Conservation (phyloP, 768 basidiomycete species). For the Boletus rufocinnamomeus region DNA sequence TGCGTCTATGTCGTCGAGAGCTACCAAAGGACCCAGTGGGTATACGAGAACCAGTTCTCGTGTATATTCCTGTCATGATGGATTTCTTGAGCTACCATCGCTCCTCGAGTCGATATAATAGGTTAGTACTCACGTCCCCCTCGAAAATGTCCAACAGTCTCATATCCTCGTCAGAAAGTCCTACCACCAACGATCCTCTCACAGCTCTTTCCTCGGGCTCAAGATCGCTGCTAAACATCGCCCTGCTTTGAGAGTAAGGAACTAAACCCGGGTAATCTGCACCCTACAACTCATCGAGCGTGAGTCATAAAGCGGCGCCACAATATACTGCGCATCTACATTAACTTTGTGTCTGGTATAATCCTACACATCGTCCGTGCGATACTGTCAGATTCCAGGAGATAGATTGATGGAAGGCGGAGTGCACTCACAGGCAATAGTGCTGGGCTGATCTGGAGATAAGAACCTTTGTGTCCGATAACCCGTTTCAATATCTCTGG, state of each 20-base stretch:
- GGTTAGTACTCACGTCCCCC: conserved; percentile 55
- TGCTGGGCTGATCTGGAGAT: conserved; percentile 72
- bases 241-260: conserved; percentile 51
- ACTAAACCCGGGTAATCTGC: conserved; percentile 87
- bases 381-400: neutral
- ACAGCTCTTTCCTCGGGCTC: conserved; percentile 65
- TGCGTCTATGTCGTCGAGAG: conserved; percentile 28
- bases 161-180: conserved; percentile 67
- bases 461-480: conserved; percentile 63
- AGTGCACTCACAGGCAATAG: conserved; percentile 59
- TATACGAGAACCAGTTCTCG: conserved; percentile 55
- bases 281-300: conserved; percentile 36
- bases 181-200: conserved; percentile 75
- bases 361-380: conserved; percentile 44
- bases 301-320: conserved; percentile 1
- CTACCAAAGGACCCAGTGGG: conserved; percentile 49
- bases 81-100: neutral
- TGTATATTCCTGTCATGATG: conserved; percentile 63
- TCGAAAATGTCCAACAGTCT: conserved; percentile 78
- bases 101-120: neutral
- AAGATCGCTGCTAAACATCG: conserved; percentile 53
- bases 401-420: neutral
- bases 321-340: conserved; percentile 35
- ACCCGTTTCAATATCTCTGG: conserved; percentile 80
- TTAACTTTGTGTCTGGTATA: conserved; percentile 82